Evolutionary conservation across 257 asterid genomes (phyloP).

Genomic region (Solanum rostratum): DNA sequence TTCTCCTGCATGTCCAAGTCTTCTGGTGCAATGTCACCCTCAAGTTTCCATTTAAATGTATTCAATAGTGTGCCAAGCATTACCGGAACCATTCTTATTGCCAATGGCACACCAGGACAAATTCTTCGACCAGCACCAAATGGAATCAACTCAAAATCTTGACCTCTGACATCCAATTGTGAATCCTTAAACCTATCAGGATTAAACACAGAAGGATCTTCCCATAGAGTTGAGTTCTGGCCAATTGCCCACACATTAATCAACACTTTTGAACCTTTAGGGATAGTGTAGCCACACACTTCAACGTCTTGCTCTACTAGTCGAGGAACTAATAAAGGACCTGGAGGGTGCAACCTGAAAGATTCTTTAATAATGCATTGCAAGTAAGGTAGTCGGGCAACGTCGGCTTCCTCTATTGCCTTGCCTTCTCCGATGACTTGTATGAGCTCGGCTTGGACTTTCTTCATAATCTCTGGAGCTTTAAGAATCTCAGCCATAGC

Average conservation of each 20-base stretch:
- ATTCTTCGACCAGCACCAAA: slow-evolving; percentile 3
- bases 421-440: not conserved
- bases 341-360: not conserved
- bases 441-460: not conserved
- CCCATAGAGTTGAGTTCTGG: not conserved
- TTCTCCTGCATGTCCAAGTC: slow-evolving; percentile 1
- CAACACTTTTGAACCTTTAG: not conserved
- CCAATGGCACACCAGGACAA: slow-evolving; percentile 3
- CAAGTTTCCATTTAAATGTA: not conserved
- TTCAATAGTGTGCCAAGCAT: not conserved
- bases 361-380: not conserved
- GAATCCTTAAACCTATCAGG: not conserved
- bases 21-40: not conserved
- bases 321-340: not conserved
- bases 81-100: not conserved
- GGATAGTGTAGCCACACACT: slow-evolving; percentile 1
- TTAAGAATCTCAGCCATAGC: not conserved
- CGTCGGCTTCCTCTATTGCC: not conserved
- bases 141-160: slow-evolving; percentile 2
- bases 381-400: not conserved
- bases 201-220: not conserved
- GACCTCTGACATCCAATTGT: not conserved
- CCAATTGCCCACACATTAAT: slow-evolving; percentile 3
- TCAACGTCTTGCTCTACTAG: not conserved
- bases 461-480: not conserved